Evolutionary conservation across 2,329 filamentous ascomycete species (phyloP).

Genomic region (Fusarium sp.): DNA sequence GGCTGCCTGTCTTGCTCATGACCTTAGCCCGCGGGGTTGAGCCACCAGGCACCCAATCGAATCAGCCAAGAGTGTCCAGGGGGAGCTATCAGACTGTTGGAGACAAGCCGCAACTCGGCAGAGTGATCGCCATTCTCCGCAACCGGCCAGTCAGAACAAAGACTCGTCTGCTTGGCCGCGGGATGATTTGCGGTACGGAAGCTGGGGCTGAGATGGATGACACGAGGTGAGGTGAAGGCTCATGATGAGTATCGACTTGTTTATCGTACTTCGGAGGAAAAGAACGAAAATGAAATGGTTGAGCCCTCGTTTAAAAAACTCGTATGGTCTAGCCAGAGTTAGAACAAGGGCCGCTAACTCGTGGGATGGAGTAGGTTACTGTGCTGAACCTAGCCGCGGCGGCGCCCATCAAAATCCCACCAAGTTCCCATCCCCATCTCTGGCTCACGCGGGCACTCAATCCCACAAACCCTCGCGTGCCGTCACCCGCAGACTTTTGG

Average conservation of each 20-base stretch:
- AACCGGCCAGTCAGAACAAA: slow-evolving; percentile 34
- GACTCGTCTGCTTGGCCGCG: slow-evolving; percentile 15
- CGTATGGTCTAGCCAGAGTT: slow-evolving; percentile 32
- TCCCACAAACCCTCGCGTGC: slow-evolving; percentile 32
- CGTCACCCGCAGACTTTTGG: slow-evolving; percentile 28
- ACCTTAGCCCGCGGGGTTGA: slow-evolving; percentile 31
- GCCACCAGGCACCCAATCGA: slow-evolving; percentile 17
- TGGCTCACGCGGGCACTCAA: slow-evolving; percentile 35
- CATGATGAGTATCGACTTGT: slow-evolving; percentile 7
- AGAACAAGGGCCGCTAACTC: slow-evolving; percentile 28
- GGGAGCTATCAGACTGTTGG: slow-evolving; percentile 22
- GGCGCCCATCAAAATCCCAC: slow-evolving; percentile 29
- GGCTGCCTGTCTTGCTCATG: slow-evolving; percentile 15
- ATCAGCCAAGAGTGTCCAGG: slow-evolving; percentile 17
- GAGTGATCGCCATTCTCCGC: slow-evolving; percentile 28
- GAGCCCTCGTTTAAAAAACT: slow-evolving; percentile 30
- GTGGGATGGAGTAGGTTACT: neutral
- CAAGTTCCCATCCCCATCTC: slow-evolving; percentile 28
- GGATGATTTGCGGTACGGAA: slow-evolving; percentile 9
- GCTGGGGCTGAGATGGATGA: neutral
- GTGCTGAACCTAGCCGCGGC: neutral
- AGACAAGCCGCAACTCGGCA: slow-evolving; percentile 7
- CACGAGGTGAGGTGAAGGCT: slow-evolving; percentile 25
- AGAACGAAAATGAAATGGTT: slow-evolving; percentile 16
- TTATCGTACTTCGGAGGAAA: neutral